A percentile compares a stretch with the other conserved stretches of the same genome.
These are phyloP conservation scores for Trypanosoma congolense DNA, from an alignment of 208 protist genomes.

Conservation along the genomic window DNA sequence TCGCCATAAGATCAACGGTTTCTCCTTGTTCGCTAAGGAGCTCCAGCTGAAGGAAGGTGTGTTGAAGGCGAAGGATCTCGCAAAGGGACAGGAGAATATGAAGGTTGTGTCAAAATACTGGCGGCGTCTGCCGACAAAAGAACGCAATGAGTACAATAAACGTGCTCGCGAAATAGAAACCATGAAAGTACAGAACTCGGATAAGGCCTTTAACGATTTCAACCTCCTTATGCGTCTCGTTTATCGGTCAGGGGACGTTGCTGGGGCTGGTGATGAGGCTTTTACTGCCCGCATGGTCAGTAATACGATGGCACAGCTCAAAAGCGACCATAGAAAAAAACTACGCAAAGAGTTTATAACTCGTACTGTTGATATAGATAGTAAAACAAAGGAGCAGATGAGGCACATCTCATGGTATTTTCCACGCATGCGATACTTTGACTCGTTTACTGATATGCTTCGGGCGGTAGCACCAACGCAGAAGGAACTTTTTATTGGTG, in stretches of 20 bases:
- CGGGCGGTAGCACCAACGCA: constrained; percentile 58
- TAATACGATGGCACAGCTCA: constrained; percentile 46
- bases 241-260: constrained; percentile 26
- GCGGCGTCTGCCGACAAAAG: constrained; percentile 17
- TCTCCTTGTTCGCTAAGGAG: constrained; percentile 49
- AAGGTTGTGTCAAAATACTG: constrained; percentile 38
- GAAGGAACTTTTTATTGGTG: constrained; percentile 32
- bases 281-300: constrained; percentile 47
- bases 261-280: constrained; percentile 34
- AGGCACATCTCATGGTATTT: constrained; percentile 18
- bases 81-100: constrained; percentile 37
- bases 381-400: constrained; percentile 3
- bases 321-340: constrained; percentile 17
- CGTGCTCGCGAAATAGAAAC: constrained; percentile 28
- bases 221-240: constrained; percentile 69
- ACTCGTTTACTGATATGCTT: constrained; percentile 82
- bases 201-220: constrained; percentile 54
- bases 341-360: constrained; percentile 29
- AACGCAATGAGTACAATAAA: constrained; percentile 39
- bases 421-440: constrained; percentile 66
- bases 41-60: constrained; percentile 29
- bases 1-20: constrained; percentile 49
- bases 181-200: constrained; percentile 19
- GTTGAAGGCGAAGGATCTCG: constrained; percentile 28
- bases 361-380: constrained; percentile 4